phyloP scores from a whole-genome alignment of 177 flowering plant species.

The Vitis hybrid region DNA sequence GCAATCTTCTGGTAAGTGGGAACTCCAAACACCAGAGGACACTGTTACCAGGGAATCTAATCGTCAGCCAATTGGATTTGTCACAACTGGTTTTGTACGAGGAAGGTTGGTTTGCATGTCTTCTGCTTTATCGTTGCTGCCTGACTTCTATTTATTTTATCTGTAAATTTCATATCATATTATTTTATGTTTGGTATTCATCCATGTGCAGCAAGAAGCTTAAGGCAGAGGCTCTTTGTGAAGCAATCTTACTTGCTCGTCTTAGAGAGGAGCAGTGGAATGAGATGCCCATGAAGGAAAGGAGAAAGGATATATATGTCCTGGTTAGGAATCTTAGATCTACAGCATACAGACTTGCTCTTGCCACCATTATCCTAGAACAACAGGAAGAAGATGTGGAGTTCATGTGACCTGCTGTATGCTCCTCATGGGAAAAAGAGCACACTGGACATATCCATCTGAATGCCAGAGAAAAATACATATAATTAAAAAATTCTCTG shows the following conservation, averaged over 20 bases:
- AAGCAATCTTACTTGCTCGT: slow-evolving; percentile 49
- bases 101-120: slow-evolving; percentile 59
- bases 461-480: no score
- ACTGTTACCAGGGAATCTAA: slow-evolving; percentile 36
- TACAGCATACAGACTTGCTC: slow-evolving; percentile 74
- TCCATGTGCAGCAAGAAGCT: slow-evolving; percentile 61
- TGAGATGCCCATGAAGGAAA: slow-evolving; percentile 33
- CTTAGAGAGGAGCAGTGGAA: slow-evolving; percentile 79
- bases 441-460: no score
- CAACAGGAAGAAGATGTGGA: slow-evolving; percentile 53
- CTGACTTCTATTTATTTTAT: background rate
- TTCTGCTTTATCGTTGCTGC: background rate
- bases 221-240: slow-evolving; percentile 67
- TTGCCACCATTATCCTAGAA: slow-evolving; percentile 72
- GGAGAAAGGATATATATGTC: slow-evolving; percentile 60
- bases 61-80: slow-evolving; percentile 84
- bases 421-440: no score
- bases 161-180: background rate
- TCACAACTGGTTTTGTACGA: slow-evolving; percentile 83
- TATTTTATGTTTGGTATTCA: background rate
- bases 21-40: slow-evolving; percentile 52
- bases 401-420: slow-evolving; percentile 36
- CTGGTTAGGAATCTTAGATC: slow-evolving; percentile 82
- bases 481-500: no score
- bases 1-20: slow-evolving; percentile 57